phyloP scores from a whole-genome alignment of 768 basidiomycete genomes.

The Rhizopogon sp. region DNA sequence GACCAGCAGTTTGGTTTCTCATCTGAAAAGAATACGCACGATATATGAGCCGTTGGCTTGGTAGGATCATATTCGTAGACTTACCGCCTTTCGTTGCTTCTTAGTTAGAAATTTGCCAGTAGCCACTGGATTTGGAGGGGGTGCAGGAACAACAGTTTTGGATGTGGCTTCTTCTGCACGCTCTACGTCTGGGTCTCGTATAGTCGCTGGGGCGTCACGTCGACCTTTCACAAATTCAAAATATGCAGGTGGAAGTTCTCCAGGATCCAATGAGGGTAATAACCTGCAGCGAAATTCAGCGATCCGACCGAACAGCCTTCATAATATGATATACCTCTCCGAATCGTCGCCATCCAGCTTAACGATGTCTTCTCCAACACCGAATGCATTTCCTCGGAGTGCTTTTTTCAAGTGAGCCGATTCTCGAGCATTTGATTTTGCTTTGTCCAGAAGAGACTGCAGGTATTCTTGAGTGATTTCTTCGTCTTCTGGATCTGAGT shows the following conservation, averaged over 20 bases:
- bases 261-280: slow-evolving; percentile 63
- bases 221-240: slow-evolving; percentile 46
- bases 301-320: neutral
- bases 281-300: slow-evolving; percentile 32
- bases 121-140: slow-evolving; percentile 57
- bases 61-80: slow-evolving; percentile 9
- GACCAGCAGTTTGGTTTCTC: slow-evolving; percentile 68
- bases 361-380: slow-evolving; percentile 54
- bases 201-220: slow-evolving; percentile 37
- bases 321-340: slow-evolving; percentile 28
- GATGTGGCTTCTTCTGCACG: slow-evolving; percentile 47
- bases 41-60: neutral
- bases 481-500: slow-evolving; percentile 36
- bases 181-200: slow-evolving; percentile 62
- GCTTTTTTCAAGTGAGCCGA: slow-evolving; percentile 18
- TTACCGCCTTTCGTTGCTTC: slow-evolving; percentile 66
- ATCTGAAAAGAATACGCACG: slow-evolving; percentile 35
- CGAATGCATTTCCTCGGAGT: slow-evolving; percentile 19
- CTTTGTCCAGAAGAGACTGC: slow-evolving; percentile 57
- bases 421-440: slow-evolving; percentile 45
- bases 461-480: slow-evolving; percentile 57
- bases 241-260: slow-evolving; percentile 58
- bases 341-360: slow-evolving; percentile 34
- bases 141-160: slow-evolving; percentile 44
- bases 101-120: slow-evolving; percentile 69